Base-by-base conservation (phyloP, 2,329 filamentous ascomycete genomes). In the Penicillium sp. region DNA sequence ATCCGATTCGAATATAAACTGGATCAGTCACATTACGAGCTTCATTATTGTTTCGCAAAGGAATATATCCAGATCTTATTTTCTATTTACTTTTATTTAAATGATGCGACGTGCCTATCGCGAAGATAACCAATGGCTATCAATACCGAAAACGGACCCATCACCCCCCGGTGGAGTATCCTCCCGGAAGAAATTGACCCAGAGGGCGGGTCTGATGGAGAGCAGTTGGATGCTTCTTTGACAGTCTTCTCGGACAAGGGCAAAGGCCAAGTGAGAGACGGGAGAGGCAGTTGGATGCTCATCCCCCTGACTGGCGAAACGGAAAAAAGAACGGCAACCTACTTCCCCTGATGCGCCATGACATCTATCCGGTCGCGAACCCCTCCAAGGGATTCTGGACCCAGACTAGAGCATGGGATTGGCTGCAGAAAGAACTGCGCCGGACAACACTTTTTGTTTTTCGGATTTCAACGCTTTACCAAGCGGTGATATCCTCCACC, bases 401-500 rank as follows among this genome's bases (percentile, higher is more conserved):
- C 55, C 49, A 52, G 40, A 50, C 46, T 49, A 52, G 53, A 55
- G 51, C 51, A 60, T 55, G 56, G 50, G 51, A 42, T 52, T 24
- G 54, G 56, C 58, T 53, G 56, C 58, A 53, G 54, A 44, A 52
- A 19, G 31, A 51, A 62, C 59, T 66, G 64, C 65, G 63, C 65
- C 64, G 57, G 47, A 40, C 38, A 41, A 48, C 29, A 48, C 38
- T 50, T 40, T 32, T 24, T 24, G 22, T 50, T 40, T 32, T 24
- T 24, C 7, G 22, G 24, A 17, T 12, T 45, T 35, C 33, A 37
- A 24, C 26, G 24, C 42, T 55, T 70, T 79, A 96, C 90, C 90
- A 96, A 21, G 88, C 89, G 31, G 89, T 95, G 60, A 96, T 95
- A 65, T 97, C 93, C 53, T 91, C 91, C 19, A 96, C 88, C 71